Conservation (phyloP, 1,284 basidiomycete genomes). For the Moniliella sp. region DNA sequence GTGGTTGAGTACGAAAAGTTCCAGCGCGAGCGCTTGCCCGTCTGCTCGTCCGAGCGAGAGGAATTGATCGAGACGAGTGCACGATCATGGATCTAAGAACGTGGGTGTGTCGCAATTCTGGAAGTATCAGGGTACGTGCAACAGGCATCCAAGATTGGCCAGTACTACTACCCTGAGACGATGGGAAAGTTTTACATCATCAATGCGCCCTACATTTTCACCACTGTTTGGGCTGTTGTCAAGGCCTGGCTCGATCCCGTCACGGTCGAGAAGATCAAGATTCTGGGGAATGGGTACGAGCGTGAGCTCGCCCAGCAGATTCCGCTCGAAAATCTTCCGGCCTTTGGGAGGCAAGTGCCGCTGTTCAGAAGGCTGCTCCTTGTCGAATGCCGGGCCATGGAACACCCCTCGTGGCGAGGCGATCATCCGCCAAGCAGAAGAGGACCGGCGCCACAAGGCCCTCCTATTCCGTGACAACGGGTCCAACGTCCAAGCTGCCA, state of each 20-base stretch:
- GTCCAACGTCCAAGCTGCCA: no score
- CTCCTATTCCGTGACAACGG: no score
- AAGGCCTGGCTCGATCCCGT: conserved; percentile 88
- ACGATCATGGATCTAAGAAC: conserved; percentile 73
- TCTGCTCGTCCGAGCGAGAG: conserved; percentile 50
- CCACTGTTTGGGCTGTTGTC: conserved; percentile 66
- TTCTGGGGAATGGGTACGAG: conserved; percentile 19
- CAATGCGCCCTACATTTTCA: conserved; percentile 64
- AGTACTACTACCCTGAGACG: conserved; percentile 54
- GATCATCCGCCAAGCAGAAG: no score
- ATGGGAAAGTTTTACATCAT: conserved; percentile 83
- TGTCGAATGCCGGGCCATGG: conserved; percentile 86
- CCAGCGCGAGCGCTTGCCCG: conserved; percentile 47
- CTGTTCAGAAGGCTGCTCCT: conserved; percentile 59
- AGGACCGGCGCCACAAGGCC: no score
- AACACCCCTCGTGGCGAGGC: conserved; percentile 35
- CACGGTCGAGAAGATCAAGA: conserved; percentile 53
- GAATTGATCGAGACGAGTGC: conserved; percentile 92
- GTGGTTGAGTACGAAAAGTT: conserved; percentile 86
- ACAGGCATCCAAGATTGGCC: conserved; percentile 57
- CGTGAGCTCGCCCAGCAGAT: conserved; percentile 38
- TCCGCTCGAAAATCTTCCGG: conserved; percentile 58
- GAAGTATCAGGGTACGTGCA: conserved; percentile 72
- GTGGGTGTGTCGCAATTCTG: conserved; percentile 68
- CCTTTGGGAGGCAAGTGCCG: conserved; percentile 62